phyloP scores from a whole-genome alignment of 495 filamentous ascomycete genomes.

The Penicillium cinerascens region DNA sequence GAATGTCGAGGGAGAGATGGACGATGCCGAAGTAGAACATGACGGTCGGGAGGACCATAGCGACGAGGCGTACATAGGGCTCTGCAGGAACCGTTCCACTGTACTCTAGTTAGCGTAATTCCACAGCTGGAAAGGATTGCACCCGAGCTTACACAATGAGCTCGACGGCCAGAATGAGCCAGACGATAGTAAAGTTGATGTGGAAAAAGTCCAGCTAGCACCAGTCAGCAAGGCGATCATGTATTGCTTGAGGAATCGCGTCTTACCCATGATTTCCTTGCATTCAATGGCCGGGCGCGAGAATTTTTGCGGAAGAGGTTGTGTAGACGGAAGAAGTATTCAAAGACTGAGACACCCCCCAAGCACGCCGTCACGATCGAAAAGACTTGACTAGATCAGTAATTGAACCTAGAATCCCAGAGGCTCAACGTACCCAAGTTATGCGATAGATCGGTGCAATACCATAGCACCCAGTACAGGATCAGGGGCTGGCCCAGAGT shows the following conservation, averaged over 20 bases:
- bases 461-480: slow-evolving; percentile 57
- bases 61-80: slow-evolving; percentile 54
- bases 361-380: slow-evolving; percentile 55
- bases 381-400: slow-evolving; percentile 46
- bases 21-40: slow-evolving; percentile 58
- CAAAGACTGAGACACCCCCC: slow-evolving; percentile 58
- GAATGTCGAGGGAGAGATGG: slow-evolving; percentile 49
- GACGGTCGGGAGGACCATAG: slow-evolving; percentile 58
- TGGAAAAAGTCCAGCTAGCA: slow-evolving; percentile 59
- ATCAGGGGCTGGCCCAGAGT: slow-evolving; percentile 51
- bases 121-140: not conserved
- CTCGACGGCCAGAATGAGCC: slow-evolving; percentile 48
- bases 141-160: slow-evolving; percentile 46
- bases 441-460: slow-evolving; percentile 50
- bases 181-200: slow-evolving; percentile 56
- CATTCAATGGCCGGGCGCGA: slow-evolving; percentile 51
- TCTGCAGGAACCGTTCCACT: slow-evolving; percentile 41
- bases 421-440: slow-evolving; percentile 45
- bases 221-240: slow-evolving; percentile 3
- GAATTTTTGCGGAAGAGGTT: slow-evolving; percentile 46
- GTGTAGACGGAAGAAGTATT: slow-evolving; percentile 50
- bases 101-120: slow-evolving; percentile 20
- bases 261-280: slow-evolving; percentile 46
- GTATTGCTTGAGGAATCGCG: not conserved
- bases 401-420: slow-evolving; percentile 5